These are phyloP conservation scores for Naganishia albida DNA, from an alignment of 1,284 basidiomycete species.

Conservation along the genomic window DNA sequence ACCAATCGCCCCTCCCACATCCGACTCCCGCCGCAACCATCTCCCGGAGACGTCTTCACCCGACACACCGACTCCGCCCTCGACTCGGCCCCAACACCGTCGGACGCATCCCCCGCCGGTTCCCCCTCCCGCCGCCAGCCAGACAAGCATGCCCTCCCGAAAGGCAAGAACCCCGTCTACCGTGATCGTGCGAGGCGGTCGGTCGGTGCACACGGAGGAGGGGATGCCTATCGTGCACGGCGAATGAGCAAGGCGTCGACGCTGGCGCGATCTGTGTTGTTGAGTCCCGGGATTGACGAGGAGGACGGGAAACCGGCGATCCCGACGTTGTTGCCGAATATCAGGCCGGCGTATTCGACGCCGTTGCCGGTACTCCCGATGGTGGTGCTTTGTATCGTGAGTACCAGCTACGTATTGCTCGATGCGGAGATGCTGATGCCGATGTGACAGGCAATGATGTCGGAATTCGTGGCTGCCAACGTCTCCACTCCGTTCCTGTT, in stretches of 20 bases:
- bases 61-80: constrained; percentile 20
- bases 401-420: constrained; percentile 39
- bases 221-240: constrained; percentile 11
- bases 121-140: constrained; percentile 18
- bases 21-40: constrained; percentile 27
- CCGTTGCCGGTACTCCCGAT: constrained; percentile 85
- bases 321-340: constrained; percentile 51
- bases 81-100: constrained; percentile 24
- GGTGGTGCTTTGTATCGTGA: constrained; percentile 84
- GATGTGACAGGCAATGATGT: constrained; percentile 73
- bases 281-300: constrained; percentile 15
- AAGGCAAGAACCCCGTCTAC: constrained; percentile 6
- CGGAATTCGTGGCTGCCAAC: constrained; percentile 88
- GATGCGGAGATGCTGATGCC: not conserved
- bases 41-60: constrained; percentile 31
- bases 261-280: constrained; percentile 5
- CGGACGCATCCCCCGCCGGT: constrained; percentile 16
- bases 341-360: constrained; percentile 59
- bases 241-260: constrained; percentile 23
- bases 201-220: not conserved
- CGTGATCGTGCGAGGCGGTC: not conserved
- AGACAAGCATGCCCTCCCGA: not conserved
- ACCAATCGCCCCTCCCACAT: constrained; percentile 22
- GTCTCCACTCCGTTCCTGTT: constrained; percentile 84
- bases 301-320: constrained; percentile 41